Evolutionary conservation across 331 rosid genomes (phyloP).

Genomic region (Spiraea crenata): DNA sequence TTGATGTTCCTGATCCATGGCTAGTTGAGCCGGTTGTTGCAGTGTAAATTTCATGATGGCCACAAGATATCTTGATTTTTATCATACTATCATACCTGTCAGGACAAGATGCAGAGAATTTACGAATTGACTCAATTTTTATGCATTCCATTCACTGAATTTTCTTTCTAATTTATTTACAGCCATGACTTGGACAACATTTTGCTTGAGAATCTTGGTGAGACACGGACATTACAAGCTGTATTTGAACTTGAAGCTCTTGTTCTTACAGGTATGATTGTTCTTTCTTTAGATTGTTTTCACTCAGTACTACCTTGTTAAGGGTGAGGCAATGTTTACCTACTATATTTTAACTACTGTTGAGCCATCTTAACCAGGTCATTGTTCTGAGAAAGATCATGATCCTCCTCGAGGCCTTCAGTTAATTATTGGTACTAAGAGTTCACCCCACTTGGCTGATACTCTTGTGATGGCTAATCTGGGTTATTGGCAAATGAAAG

Average conservation of each 20-base stretch:
- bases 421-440: constrained; percentile 90
- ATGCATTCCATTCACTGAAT: constrained; percentile 6
- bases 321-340: not conserved
- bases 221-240: constrained; percentile 88
- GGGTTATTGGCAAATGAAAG: constrained; percentile 99
- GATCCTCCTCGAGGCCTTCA: constrained; percentile 97
- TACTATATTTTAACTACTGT: constrained; percentile 10
- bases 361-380: constrained; percentile 57
- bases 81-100: constrained; percentile 11
- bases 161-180: constrained; percentile 19
- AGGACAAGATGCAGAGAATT: not conserved
- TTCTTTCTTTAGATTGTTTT: constrained; percentile 19
- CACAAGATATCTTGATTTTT: constrained; percentile 11
- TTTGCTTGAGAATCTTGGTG: constrained; percentile 94
- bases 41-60: constrained; percentile 54
- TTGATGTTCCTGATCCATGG: constrained; percentile 99
- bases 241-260: constrained; percentile 98
- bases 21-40: constrained; percentile 94
- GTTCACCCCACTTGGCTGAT: constrained; percentile 85
- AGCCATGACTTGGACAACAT: constrained; percentile 99
- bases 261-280: constrained; percentile 79
- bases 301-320: constrained; percentile 11
- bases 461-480: constrained; percentile 99
- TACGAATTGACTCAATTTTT: constrained; percentile 5
- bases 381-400: constrained; percentile 95